Evolutionary conservation across 495 filamentous ascomycete species (phyloP).

Genomic region (Aspergillus cavernicola): DNA sequence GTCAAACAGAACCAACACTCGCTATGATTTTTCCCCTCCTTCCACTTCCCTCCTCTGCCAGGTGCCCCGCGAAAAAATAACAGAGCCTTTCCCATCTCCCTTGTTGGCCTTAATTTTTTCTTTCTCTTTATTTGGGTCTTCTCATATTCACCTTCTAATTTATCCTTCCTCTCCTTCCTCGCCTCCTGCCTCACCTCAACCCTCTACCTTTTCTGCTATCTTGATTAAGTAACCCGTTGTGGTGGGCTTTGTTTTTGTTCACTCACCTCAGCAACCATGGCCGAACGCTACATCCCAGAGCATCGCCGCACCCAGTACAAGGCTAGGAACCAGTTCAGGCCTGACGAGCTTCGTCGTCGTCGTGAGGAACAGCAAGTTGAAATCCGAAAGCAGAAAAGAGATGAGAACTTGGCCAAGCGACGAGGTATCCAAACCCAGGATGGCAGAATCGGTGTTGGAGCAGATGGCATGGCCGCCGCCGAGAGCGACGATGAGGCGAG

Average conservation of each 20-base stretch:
- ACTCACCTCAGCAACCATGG: conserved; percentile 62
- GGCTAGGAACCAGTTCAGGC: conserved; percentile 97
- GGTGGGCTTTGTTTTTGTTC: conserved; percentile 35
- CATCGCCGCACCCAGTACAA: conserved; percentile 99
- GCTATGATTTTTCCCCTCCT: conserved; percentile 21
- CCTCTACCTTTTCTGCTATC: conserved; percentile 25
- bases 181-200: conserved; percentile 16
- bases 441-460: conserved; percentile 69
- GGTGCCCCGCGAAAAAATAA: conserved; percentile 6
- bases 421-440: conserved; percentile 83
- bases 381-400: conserved; percentile 95
- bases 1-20: conserved; percentile 2
- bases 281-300: conserved; percentile 98
- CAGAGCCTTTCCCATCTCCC: conserved; percentile 5
- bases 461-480: conserved; percentile 78
- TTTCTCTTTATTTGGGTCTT: conserved; percentile 10
- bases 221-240: conserved; percentile 12
- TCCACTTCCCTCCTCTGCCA: conserved; percentile 10
- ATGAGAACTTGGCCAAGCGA: conserved; percentile 97
- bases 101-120: conserved; percentile 14
- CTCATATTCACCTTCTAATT: conserved; percentile 16
- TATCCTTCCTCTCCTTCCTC: conserved; percentile 27
- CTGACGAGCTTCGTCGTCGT: conserved; percentile 95
- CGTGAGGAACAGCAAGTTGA: conserved; percentile 99
- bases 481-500: conserved; percentile 97